These are phyloP conservation scores for Epichloe aotearoae DNA, from an alignment of 2,329 filamentous ascomycete species.

Conservation along the genomic window DNA sequence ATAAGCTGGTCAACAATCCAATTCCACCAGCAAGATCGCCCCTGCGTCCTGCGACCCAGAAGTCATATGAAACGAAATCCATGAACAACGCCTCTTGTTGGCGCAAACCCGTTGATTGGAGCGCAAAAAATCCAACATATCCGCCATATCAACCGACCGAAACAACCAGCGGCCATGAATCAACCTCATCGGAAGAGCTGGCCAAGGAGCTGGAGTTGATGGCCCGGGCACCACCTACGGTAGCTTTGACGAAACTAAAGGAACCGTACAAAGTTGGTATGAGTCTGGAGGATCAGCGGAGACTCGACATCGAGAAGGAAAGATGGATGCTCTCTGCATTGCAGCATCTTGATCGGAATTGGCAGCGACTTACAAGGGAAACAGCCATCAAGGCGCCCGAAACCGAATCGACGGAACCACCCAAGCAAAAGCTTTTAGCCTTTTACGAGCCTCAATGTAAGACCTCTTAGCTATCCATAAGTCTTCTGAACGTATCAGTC, in stretches of 20 bases:
- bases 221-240: slow-evolving; percentile 5
- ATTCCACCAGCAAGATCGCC: slow-evolving; percentile 2
- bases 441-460: slow-evolving; percentile 39
- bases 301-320: slow-evolving; percentile 14
- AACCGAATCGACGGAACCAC: not conserved
- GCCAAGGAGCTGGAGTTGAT: slow-evolving; percentile 5
- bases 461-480: not conserved
- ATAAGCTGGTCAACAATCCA: not conserved
- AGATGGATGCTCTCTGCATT: slow-evolving; percentile 48
- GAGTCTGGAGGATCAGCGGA: not conserved
- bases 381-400: not conserved
- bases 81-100: slow-evolving; percentile 2
- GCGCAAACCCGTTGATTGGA: slow-evolving; percentile 4
- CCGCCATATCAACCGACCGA: not conserved
- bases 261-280: not conserved
- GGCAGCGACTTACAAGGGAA: not conserved
- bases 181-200: not conserved
- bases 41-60: not conserved
- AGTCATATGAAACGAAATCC: not conserved
- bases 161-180: not conserved
- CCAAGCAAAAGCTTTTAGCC: slow-evolving; percentile 26
- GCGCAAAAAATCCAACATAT: not conserved
- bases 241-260: slow-evolving; percentile 9
- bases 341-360: slow-evolving; percentile 27
- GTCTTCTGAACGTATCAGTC: not conserved